Evolutionary conservation across 305 asterid species (phyloP).

Genomic region (Solanum hybrid): DNA sequence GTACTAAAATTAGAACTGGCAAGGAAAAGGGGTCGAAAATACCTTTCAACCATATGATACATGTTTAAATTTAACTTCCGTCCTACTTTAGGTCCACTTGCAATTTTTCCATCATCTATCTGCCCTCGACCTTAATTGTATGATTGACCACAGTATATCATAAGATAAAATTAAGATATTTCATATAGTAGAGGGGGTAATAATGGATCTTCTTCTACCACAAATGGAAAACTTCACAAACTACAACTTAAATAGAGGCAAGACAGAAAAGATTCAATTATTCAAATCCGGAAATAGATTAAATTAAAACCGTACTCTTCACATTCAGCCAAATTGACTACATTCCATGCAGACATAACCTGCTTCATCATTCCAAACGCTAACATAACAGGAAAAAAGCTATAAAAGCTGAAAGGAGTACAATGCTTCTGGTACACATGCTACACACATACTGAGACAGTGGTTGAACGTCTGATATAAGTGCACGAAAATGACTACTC

Average conservation of each 20-base stretch:
- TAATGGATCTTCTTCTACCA: background rate
- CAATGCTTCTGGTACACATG: background rate
- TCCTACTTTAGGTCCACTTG: background rate
- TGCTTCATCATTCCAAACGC: background rate
- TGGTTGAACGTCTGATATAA: background rate
- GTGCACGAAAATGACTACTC: background rate
- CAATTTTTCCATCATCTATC: background rate
- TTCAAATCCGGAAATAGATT: background rate
- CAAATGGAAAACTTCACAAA: background rate
- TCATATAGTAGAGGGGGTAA: background rate
- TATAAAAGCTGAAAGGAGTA: background rate
- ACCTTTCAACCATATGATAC: background rate
- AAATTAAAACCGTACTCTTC: background rate
- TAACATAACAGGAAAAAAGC: background rate
- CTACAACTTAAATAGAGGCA: background rate
- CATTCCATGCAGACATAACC: background rate
- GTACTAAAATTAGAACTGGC: too few species aligned
- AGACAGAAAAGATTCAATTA: background rate
- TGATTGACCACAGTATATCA: background rate
- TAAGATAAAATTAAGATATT: background rate
- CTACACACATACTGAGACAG: background rate
- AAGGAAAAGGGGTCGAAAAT: background rate
- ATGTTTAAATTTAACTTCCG: background rate
- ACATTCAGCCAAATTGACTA: background rate
- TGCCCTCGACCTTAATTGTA: background rate